Percentiles rank a stretch among this genome's conserved stretches.
Conservation (phyloP, 2,329 filamentous ascomycete genomes). For the Venturiaceae sp. region DNA sequence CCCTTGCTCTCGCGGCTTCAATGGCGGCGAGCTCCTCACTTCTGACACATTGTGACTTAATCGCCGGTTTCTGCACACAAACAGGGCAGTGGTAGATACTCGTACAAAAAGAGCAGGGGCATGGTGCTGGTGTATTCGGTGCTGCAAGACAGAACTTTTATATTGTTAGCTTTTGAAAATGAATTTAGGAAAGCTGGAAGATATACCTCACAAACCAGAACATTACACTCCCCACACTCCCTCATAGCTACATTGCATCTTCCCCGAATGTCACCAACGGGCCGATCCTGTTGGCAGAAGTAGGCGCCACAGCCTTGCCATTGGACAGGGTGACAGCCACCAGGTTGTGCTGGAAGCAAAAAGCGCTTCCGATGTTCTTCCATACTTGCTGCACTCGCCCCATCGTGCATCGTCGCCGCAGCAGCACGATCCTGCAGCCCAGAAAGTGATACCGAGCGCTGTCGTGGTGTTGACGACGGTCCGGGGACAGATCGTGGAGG, state of each 20-base stretch:
- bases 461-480: neutral
- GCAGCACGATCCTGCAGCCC: neutral
- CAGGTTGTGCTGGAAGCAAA: conserved; percentile 24
- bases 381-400: conserved; percentile 3
- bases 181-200: neutral
- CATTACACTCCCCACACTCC: conserved; percentile 28
- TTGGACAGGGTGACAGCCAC: conserved; percentile 29
- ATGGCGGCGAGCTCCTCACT: conserved; percentile 18
- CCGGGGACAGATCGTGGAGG: conserved; percentile 1
- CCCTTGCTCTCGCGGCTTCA: conserved; percentile 3
- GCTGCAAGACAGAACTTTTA: conserved; percentile 13
- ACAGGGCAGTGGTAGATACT: conserved; percentile 28
- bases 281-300: conserved; percentile 28
- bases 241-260: conserved; percentile 25
- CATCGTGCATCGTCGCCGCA: conserved; percentile 12
- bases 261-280: conserved; percentile 26
- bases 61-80: conserved; percentile 22
- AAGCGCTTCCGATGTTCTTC: conserved; percentile 10
- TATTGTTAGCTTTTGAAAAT: conserved; percentile 10
- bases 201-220: conserved; percentile 31
- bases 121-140: conserved; percentile 21
- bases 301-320: conserved; percentile 33
- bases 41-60: conserved; percentile 24
- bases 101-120: conserved; percentile 28
- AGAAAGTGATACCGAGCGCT: conserved; percentile 6